A percentile compares a stretch with the other conserved stretches of the same genome.
These are phyloP conservation scores for Anethum foeniculum DNA, from an alignment of 140 eudicot species.

Conservation along the genomic window DNA sequence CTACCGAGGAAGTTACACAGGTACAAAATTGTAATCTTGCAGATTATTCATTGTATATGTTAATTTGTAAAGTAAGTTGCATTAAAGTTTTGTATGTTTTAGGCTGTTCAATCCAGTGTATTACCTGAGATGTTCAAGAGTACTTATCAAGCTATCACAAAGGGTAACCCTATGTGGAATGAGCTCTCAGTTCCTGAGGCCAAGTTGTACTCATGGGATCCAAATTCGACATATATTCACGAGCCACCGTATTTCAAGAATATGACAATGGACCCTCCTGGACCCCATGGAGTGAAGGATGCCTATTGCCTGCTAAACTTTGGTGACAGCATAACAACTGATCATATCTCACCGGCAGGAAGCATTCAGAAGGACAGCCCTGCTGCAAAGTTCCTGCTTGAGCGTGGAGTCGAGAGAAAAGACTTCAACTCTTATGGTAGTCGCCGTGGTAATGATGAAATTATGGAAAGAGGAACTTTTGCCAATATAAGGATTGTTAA, in stretches of 20 bases:
- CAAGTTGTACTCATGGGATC: slow-evolving; percentile 74
- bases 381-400: slow-evolving; percentile 77
- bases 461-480: slow-evolving; percentile 98
- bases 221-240: slow-evolving; percentile 82
- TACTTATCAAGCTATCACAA: slow-evolving; percentile 78
- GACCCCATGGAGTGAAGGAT: slow-evolving; percentile 90
- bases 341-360: slow-evolving; percentile 98
- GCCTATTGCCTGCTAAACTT: slow-evolving; percentile 88
- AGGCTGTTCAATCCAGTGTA: slow-evolving; percentile 96
- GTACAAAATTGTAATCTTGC: slow-evolving; percentile 20
- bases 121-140: slow-evolving; percentile 95
- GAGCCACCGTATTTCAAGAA: slow-evolving; percentile 89
- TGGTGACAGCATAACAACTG: slow-evolving; percentile 97
- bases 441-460: slow-evolving; percentile 90
- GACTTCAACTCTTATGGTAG: slow-evolving; percentile 96
- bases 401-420: slow-evolving; percentile 80
- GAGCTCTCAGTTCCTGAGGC: slow-evolving; percentile 64
- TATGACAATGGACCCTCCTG: slow-evolving; percentile 99
- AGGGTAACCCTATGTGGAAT: slow-evolving; percentile 95
- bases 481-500: slow-evolving; percentile 94
- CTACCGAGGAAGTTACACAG: slow-evolving; percentile 69
- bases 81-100: slow-evolving; percentile 13
- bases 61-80: slow-evolving; percentile 11
- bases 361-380: slow-evolving; percentile 97
- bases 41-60: neutral